Evolutionary conservation across 768 basidiomycete genomes (phyloP).

Genomic region (Dentipellis sp.): DNA sequence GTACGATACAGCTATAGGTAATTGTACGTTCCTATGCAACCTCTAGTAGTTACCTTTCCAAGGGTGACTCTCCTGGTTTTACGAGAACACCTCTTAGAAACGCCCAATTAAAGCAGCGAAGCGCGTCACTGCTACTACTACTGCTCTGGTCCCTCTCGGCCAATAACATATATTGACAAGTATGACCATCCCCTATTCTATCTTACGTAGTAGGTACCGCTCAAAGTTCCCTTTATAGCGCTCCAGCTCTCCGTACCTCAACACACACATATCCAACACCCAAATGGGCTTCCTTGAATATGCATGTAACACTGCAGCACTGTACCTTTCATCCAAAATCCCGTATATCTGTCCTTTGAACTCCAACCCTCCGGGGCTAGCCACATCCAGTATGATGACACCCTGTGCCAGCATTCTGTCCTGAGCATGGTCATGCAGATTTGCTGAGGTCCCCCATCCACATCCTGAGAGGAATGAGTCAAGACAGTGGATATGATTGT

Average conservation of each 20-base stretch:
- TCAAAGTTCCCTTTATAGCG: background rate
- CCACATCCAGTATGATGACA: constrained; percentile 19
- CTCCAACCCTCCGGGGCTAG: background rate
- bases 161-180: too few species aligned
- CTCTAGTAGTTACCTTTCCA: too few species aligned
- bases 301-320: background rate
- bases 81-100: too few species aligned
- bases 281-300: constrained; percentile 8
- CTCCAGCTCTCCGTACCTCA: constrained; percentile 13
- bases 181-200: background rate
- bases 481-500: constrained; percentile 30
- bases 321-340: background rate
- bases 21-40: too few species aligned
- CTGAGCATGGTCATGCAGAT: too few species aligned
- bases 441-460: constrained; percentile 24
- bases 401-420: constrained; percentile 15
- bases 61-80: too few species aligned
- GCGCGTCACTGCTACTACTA: too few species aligned
- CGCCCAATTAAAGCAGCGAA: too few species aligned
- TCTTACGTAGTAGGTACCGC: background rate
- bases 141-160: too few species aligned
- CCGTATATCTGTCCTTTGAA: background rate
- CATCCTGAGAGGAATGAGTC: constrained; percentile 40
- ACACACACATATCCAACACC: constrained; percentile 12
- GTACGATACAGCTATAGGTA: too few species aligned